Percentiles rank a stretch among this genome's conserved stretches.
phyloP scores from a whole-genome alignment of 257 asterid species.

The Verbascum thapsus region DNA sequence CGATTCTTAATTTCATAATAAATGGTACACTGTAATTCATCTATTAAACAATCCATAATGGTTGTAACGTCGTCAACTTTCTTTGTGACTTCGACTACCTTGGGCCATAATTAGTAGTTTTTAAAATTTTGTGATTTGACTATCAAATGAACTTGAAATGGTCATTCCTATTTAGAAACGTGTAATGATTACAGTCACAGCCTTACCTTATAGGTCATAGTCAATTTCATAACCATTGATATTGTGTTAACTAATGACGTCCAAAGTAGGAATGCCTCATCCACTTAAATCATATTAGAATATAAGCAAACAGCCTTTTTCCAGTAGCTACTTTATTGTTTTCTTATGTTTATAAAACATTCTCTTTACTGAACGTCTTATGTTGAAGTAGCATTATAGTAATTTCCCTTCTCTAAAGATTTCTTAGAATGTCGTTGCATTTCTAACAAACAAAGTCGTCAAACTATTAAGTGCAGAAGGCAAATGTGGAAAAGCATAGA shows the following conservation, averaged over 20 bases:
- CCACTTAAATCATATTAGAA: no score
- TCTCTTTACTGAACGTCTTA: no score
- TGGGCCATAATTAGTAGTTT: conserved; percentile 12
- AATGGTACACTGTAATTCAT: no score
- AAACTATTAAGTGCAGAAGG: conserved; percentile 21
- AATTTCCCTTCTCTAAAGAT: no score
- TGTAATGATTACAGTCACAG: neutral
- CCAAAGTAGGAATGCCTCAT: no score
- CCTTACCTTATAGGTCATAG: conserved; percentile 6
- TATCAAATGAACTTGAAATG: conserved; percentile 24
- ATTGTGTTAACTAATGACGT: no score
- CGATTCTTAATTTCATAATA: conserved; percentile 18
- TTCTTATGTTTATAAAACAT: no score
- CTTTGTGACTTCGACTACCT: neutral
- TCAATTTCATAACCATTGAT: conserved; percentile 16
- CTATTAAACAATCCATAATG: conserved; percentile 9
- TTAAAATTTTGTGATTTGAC: conserved; percentile 23
- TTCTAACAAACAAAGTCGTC: no score
- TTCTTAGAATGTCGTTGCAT: no score
- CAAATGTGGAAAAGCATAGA: conserved; percentile 15
- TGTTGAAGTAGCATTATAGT: no score
- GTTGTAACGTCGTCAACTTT: conserved; percentile 22
- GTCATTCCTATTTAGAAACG: conserved; percentile 9
- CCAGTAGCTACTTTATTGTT: no score
- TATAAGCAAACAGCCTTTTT: no score